Conservation (phyloP, 2,329 filamentous ascomycete species). For the Calycina herbarum region DNA sequence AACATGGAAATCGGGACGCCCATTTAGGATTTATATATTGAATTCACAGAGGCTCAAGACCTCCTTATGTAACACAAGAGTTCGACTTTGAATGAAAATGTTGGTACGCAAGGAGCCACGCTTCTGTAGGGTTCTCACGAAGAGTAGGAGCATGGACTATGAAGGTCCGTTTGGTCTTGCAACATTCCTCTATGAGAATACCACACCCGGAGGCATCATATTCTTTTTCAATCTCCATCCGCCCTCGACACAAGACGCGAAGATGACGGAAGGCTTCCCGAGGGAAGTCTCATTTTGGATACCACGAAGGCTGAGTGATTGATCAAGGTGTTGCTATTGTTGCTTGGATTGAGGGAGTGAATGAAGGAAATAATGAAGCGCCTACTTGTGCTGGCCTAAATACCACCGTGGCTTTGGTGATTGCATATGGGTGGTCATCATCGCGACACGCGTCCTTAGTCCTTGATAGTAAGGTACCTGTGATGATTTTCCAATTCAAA, state of each 20-base stretch:
- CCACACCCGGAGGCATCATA: constrained; percentile 33
- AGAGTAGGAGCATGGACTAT: constrained; percentile 55
- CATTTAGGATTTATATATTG: too few relatives aligned
- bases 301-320: constrained; percentile 47
- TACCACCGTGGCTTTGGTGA: too few relatives aligned
- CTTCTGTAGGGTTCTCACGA: constrained; percentile 44
- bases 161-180: constrained; percentile 52
- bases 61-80: too few relatives aligned
- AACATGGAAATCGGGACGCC: too few relatives aligned
- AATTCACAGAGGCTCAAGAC: too few relatives aligned
- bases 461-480: too few relatives aligned
- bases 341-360: not conserved
- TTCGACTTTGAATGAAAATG: constrained; percentile 34
- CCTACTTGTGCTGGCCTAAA: not conserved
- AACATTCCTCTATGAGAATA: constrained; percentile 43
- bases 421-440: too few relatives aligned
- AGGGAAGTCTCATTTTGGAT: constrained; percentile 44
- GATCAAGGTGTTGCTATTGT: constrained; percentile 38
- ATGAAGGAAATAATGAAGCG: not conserved
- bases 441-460: too few relatives aligned
- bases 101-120: constrained; percentile 55
- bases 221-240: constrained; percentile 44
- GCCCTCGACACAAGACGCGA: constrained; percentile 48
- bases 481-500: too few relatives aligned
- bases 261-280: constrained; percentile 44